Evolutionary conservation across 176 grass and related monocot species (phyloP).

Genomic region (Oryza rufipogon): DNA sequence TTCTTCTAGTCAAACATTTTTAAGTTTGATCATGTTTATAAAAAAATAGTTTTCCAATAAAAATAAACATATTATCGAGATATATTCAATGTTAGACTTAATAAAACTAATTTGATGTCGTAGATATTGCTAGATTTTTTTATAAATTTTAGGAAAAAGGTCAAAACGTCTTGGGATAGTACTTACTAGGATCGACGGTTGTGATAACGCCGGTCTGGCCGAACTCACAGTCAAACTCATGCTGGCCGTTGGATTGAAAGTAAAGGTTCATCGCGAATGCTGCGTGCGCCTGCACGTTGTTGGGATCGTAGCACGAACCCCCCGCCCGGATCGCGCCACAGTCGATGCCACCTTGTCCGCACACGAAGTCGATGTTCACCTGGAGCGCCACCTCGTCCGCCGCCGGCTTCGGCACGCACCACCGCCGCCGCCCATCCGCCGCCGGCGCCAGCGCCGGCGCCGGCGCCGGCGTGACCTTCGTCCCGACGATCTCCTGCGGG

Average conservation of each 20-base stretch:
- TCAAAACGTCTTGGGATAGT: not conserved
- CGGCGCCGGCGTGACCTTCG: slow-evolving; percentile 24
- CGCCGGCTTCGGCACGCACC: slow-evolving; percentile 73
- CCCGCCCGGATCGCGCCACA: slow-evolving; percentile 64
- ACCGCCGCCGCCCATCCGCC: slow-evolving; percentile 39
- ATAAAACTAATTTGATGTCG: no score
- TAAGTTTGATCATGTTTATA: no score
- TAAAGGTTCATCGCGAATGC: slow-evolving; percentile 88
- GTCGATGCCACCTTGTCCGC: slow-evolving; percentile 58
- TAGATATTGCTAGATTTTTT: no score
- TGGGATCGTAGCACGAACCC: slow-evolving; percentile 61
- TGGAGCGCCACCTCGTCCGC: slow-evolving; percentile 60
- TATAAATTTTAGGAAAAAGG: no score
- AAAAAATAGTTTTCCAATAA: no score
- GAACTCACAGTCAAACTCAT: slow-evolving; percentile 71
- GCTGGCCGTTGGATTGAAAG: slow-evolving; percentile 59
- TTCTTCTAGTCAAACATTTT: no score
- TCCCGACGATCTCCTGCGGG: slow-evolving; percentile 37
- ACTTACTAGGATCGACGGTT: slow-evolving; percentile 68
- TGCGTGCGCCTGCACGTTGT: slow-evolving; percentile 63
- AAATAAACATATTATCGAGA: no score
- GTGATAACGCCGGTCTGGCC: slow-evolving; percentile 58
- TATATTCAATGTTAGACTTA: no score
- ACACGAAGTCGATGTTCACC: slow-evolving; percentile 83
- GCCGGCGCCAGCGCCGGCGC: no score